Conservation (phyloP, 768 basidiomycete species). For the Thelephora ganbajun region DNA sequence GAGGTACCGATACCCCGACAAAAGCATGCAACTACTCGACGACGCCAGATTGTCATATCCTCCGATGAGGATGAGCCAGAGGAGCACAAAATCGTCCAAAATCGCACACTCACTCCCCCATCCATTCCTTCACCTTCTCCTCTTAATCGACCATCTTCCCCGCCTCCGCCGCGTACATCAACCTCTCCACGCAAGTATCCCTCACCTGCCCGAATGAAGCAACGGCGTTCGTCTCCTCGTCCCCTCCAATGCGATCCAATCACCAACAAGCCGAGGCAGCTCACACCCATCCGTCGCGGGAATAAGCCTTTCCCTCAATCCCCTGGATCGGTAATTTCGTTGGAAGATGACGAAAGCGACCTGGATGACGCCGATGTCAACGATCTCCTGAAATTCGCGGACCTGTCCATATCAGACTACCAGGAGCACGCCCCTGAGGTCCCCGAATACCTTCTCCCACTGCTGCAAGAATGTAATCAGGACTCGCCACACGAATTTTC, state of each 20-base stretch:
- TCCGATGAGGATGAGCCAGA: conserved; percentile 37
- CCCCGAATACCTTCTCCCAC: conserved; percentile 44
- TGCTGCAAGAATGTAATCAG: conserved; percentile 64
- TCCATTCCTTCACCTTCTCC: background rate
- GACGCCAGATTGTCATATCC: conserved; percentile 20
- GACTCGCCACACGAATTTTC: conserved; percentile 62
- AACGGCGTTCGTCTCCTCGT: conserved; percentile 11
- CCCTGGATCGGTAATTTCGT: conserved; percentile 38
- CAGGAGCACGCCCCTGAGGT: conserved; percentile 12
- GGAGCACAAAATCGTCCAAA: conserved; percentile 6
- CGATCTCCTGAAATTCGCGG: conserved; percentile 33
- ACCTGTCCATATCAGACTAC: conserved; percentile 22
- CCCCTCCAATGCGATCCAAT: background rate
- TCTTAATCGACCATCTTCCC: background rate
- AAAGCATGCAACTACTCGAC: conserved; percentile 8
- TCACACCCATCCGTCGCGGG: conserved; percentile 51
- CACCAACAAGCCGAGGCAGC: conserved; percentile 35
- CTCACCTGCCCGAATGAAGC: background rate
- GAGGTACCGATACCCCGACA: conserved; percentile 10
- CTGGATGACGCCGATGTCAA: conserved; percentile 22
- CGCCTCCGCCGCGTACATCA: background rate
- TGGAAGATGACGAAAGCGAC: conserved; percentile 34
- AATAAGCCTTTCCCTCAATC: conserved; percentile 21
- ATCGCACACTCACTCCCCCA: conserved; percentile 1
- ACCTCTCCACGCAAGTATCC: background rate